Percentiles rank a stretch among this genome's conserved stretches.
Evolutionary conservation across 2,329 filamentous ascomycete species (phyloP).

Genomic region (Pseudocercospora fuligena): DNA sequence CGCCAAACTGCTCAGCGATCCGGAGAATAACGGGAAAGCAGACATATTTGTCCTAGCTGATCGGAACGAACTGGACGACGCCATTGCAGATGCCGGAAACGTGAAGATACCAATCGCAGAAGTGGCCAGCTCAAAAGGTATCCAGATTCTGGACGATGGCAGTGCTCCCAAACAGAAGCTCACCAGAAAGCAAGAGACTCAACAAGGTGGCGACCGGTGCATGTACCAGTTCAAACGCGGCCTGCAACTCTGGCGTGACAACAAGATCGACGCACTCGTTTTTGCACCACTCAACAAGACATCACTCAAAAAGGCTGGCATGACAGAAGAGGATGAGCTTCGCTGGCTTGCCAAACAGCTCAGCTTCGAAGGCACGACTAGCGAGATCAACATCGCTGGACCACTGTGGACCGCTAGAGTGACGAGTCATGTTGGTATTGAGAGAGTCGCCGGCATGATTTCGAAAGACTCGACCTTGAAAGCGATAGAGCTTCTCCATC

Average conservation of each 20-base stretch:
- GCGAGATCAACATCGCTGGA: slow-evolving; percentile 26
- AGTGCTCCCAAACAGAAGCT: slow-evolving; percentile 4
- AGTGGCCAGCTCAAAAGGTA: background rate
- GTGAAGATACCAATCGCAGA: background rate
- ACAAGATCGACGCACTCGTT: slow-evolving; percentile 22
- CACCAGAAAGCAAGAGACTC: slow-evolving; percentile 11
- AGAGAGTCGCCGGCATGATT: slow-evolving; percentile 18
- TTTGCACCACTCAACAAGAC: slow-evolving; percentile 27
- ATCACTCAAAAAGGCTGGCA: slow-evolving; percentile 26
- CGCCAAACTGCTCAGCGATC: slow-evolving; percentile 21
- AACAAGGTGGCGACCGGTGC: slow-evolving; percentile 13
- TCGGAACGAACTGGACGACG: slow-evolving; percentile 9
- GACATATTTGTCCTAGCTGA: slow-evolving; percentile 23
- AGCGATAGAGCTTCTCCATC: slow-evolving; percentile 22
- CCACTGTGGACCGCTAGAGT: slow-evolving; percentile 25
- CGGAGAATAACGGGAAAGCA: slow-evolving; percentile 12
- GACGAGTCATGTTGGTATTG: slow-evolving; percentile 20
- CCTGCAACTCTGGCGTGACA: slow-evolving; percentile 11
- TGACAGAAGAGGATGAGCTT: slow-evolving; percentile 25
- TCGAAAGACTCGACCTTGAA: slow-evolving; percentile 14
- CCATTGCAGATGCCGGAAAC: slow-evolving; percentile 1
- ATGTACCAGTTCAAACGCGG: slow-evolving; percentile 21
- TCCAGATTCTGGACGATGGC: slow-evolving; percentile 21
- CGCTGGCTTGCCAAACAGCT: slow-evolving; percentile 27
- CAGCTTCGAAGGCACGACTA: slow-evolving; percentile 17